phyloP scores from a whole-genome alignment of 108 stramenopile genomes.

The Pseudonitzschia pungens region DNA sequence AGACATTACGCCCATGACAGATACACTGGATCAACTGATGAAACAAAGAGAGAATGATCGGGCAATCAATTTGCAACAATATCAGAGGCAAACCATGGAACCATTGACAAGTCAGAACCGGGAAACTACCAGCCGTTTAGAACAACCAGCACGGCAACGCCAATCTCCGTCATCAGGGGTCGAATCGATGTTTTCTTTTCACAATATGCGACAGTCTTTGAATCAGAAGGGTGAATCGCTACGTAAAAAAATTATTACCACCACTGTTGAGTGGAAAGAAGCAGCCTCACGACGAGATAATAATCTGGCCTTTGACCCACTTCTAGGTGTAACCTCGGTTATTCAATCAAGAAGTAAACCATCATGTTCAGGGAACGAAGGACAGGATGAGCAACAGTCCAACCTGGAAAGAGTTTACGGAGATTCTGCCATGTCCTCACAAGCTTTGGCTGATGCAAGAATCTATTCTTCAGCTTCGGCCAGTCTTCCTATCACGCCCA shows the following conservation, averaged over 20 bases:
- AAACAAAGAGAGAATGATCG: slow-evolving; percentile 33
- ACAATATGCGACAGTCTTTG: slow-evolving; percentile 31
- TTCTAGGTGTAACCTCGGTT: neutral
- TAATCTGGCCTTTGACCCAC: slow-evolving; percentile 2
- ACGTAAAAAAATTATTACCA: slow-evolving; percentile 30
- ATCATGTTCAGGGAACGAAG: neutral
- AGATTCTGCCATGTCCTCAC: neutral
- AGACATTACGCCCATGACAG: slow-evolving; percentile 47
- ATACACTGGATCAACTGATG: slow-evolving; percentile 41
- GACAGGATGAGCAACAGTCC: slow-evolving; percentile 13
- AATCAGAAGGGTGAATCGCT: slow-evolving; percentile 34
- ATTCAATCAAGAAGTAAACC: neutral
- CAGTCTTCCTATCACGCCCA: slow-evolving; percentile 14
- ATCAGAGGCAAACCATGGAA: slow-evolving; percentile 1
- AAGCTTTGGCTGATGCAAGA: slow-evolving; percentile 24
- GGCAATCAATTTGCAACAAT: slow-evolving; percentile 15
- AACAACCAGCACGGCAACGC: slow-evolving; percentile 4
- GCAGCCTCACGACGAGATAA: slow-evolving; percentile 8
- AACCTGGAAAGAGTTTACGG: neutral
- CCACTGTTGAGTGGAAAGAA: slow-evolving; percentile 37
- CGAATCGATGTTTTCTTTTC: slow-evolving; percentile 30
- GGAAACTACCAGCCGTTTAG: too few relatives aligned
- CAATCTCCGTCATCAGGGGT: neutral
- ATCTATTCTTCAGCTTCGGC: neutral
- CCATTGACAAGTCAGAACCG: neutral